Percentiles rank a stretch among this genome's conserved stretches.
These are phyloP conservation scores for Mortierella sp. DNA, from an alignment of 371 early-diverging fungal species.

Conservation along the genomic window DNA sequence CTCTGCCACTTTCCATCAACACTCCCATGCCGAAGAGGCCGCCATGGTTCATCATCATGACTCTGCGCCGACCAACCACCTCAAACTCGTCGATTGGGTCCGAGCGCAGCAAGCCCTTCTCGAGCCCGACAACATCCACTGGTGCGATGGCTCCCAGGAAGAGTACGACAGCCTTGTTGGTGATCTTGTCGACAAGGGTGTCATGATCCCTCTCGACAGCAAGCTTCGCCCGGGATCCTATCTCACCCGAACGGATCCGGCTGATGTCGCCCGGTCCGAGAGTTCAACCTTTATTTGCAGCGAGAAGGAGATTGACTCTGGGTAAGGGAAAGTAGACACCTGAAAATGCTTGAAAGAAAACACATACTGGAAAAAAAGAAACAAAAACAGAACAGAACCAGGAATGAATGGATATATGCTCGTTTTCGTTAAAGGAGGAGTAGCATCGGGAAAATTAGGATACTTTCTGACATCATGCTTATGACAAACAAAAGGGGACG, in stretches of 20 bases:
- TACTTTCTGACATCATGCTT: not conserved
- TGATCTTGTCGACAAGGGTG: constrained; percentile 65
- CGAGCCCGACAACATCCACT: constrained; percentile 54
- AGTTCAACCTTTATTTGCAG: constrained; percentile 62
- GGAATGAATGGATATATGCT: not conserved
- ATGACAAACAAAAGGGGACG: not conserved
- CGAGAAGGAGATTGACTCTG: constrained; percentile 56
- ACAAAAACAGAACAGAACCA: not conserved
- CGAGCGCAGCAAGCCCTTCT: constrained; percentile 45
- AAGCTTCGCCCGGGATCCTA: constrained; percentile 66
- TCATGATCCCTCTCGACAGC: constrained; percentile 70
- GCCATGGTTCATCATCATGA: constrained; percentile 11
- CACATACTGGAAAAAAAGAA: not conserved
- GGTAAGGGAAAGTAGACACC: constrained; percentile 26
- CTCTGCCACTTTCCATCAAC: constrained; percentile 33
- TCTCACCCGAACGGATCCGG: constrained; percentile 61
- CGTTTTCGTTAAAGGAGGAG: not conserved
- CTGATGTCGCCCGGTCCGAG: constrained; percentile 63
- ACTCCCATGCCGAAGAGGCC: constrained; percentile 24
- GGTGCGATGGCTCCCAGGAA: constrained; percentile 59
- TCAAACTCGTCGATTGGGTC: constrained; percentile 49
- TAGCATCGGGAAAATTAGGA: not conserved
- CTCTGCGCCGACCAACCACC: constrained; percentile 35
- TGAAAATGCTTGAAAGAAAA: not conserved
- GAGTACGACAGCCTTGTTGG: constrained; percentile 42